A percentile compares a stretch with the other conserved stretches of the same genome.
Evolutionary conservation across 1,284 basidiomycete species (phyloP).

Genomic region (Golubevia pallescens): DNA sequence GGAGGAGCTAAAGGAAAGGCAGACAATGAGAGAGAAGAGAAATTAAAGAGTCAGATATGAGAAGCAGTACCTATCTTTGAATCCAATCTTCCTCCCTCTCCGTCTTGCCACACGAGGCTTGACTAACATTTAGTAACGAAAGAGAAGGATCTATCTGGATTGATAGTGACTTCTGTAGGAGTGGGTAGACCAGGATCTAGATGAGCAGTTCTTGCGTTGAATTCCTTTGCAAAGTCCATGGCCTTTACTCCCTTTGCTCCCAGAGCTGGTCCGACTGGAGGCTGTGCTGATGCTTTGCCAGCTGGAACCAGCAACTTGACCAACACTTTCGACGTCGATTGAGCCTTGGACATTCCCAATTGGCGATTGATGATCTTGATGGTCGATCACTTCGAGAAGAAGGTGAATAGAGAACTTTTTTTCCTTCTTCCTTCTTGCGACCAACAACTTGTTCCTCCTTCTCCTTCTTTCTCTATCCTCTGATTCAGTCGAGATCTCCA

Average conservation of each 20-base stretch:
- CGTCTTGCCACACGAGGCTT: too few species aligned
- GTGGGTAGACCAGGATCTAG: conserved; percentile 84
- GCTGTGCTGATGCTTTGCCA: conserved; percentile 93
- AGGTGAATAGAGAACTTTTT: neutral
- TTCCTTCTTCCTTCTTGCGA: neutral
- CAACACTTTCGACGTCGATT: conserved; percentile 33
- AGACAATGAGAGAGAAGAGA: neutral
- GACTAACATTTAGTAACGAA: conserved; percentile 69
- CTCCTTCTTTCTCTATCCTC: neutral
- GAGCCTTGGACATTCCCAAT: conserved; percentile 51
- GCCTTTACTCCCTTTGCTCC: conserved; percentile 98
- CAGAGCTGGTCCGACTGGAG: conserved; percentile 93
- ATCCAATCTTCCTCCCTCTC: neutral
- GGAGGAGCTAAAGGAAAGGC: conserved; percentile 73
- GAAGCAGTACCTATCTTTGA: neutral
- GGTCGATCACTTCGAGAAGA: neutral
- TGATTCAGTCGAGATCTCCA: neutral
- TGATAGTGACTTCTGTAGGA: conserved; percentile 88
- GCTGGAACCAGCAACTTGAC: conserved; percentile 85
- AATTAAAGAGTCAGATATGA: conserved; percentile 4
- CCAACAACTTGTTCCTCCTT: neutral
- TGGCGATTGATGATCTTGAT: neutral
- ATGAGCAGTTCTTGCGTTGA: conserved; percentile 69
- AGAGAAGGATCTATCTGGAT: conserved; percentile 92
- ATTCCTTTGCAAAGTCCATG: conserved; percentile 98